Base-by-base conservation (phyloP, 2,329 filamentous ascomycete genomes). In the Penicillium decumbens region DNA sequence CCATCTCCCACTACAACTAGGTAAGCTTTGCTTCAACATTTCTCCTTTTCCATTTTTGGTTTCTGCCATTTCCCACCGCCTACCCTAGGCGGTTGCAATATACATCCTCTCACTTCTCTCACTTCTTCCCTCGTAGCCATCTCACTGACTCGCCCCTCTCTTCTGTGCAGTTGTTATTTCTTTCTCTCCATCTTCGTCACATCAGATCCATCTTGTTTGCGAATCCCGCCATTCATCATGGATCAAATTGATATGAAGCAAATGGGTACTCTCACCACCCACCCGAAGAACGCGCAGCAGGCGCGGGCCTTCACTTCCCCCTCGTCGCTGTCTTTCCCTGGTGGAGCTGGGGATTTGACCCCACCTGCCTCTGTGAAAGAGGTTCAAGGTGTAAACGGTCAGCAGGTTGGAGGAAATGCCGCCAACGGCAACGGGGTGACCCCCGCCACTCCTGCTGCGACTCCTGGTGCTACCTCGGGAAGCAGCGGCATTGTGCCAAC, bases 231-330 rank as follows among this genome's bases (percentile, higher is more conserved):
- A 4, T 59, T 47, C 43, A 57, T 61, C 71, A 83, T 37, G 33
- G 33, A 37, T 18, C 33, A 73, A 70, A 95, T 95, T 89, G 89
- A 95, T 71, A 82, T 23, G 20, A 23, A 37, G 33, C 33, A 73
- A 70, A 95, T 95, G 89, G 89, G 95, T 71, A 82, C 84, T 65
- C 86, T 95, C 65, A 90, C 89, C 66, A 93, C 92, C 62, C 93
- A 97, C 69, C 93, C 93, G 42, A 81, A 87, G 59, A 97, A 84
- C 70, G 91, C 92, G 65, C 83, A 86, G 61, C 91, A 97, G 81
- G 93, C 93, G 58, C 93, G 93, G 80, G 89, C 88, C 69, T 95
- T 97, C 75, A 95, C 91, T 65, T 90, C 89, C 53, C 88, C 91
- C 49, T 88, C 89, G 58, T 95, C 90, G 63, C 80, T 97, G 62